These are phyloP conservation scores for Rhododendron griersonianum DNA, from an alignment of 148 eudicot genomes.

Conservation along the genomic window DNA sequence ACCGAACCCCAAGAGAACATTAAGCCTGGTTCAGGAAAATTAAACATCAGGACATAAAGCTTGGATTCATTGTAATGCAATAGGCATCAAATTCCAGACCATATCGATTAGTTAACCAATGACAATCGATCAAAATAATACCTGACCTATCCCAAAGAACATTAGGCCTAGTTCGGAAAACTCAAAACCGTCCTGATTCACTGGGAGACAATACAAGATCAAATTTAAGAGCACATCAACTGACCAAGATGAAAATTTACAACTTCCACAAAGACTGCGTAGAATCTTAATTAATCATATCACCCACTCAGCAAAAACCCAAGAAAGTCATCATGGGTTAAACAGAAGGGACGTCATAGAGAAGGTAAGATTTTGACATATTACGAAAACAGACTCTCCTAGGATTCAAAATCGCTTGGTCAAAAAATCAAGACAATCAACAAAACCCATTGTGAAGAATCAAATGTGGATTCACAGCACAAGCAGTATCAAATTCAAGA, in stretches of 20 bases:
- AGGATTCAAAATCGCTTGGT: not conserved
- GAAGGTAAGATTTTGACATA: not conserved
- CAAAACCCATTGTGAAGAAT: not conserved
- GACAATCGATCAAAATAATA: not conserved
- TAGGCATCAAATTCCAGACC: not conserved
- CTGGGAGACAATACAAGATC: not conserved
- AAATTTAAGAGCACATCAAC: not conserved
- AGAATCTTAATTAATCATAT: not conserved
- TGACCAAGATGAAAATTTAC: not conserved
- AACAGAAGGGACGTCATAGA: not conserved
- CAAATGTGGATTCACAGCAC: not conserved
- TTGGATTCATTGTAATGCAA: not conserved
- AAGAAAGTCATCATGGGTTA: not conserved
- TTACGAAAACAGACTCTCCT: not conserved
- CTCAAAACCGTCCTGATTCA: not conserved
- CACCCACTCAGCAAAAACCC: not conserved
- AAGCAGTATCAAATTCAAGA: not conserved
- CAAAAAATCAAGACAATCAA: not conserved
- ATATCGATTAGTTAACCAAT: not conserved
- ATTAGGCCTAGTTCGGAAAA: not conserved
- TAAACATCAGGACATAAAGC: not conserved
- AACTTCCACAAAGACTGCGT: not conserved
- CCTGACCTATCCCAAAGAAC: not conserved
- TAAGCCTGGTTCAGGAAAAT: not conserved
- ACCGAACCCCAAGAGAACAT: conserved; percentile 1